Evolutionary conservation across 2,329 filamentous ascomycete species (phyloP), one percentile per base, ranked within the genome.

Genomic region (Verticillium dahliae): DNA sequence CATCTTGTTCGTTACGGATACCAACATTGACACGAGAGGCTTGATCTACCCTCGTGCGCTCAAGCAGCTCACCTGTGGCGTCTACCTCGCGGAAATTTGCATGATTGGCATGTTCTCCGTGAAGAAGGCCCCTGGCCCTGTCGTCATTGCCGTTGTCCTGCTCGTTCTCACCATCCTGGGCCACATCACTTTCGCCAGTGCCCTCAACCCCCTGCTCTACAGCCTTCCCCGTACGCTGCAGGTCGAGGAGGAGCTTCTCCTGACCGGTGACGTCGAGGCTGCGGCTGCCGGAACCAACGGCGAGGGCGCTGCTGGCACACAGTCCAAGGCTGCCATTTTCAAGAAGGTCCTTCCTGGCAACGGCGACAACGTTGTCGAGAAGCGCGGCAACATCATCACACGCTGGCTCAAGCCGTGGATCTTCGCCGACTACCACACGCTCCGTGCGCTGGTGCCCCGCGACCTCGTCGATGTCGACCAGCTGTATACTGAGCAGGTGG

Each of bases 21-120:
- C 89, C 13, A 80, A 87, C 64, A 87, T 96, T 65, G 93, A 98
- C 71, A 97, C 92, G 57, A 91, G 91, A 69, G 94, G 95, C 57
- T 86, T 94, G 27, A 87, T 92, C 69, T 98, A 97, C 71, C 90
- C 92, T 1, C 90, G 91, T 31, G 93, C 91, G 5, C 82, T 98
- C 54, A 91, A 97, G 78, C 93, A 98, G 64, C 83, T 95, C 37
- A 85, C 94, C 54, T 85, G 88, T 2, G 92, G 92, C 59, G 81
- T 95, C 57, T 97, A 97, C 74, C 78, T 97, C 14, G 85, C 88
- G 1, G 87, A 94, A 68, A 76, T 93, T 61, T 93, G 90, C 73
- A 78, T 97, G 68, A 85, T 96, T 65, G 92, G 92, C 59, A 82
- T 97, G 41, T 95, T 96, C 70, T 85, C 85, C 54, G 85, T 94